A percentile compares a stretch with the other conserved stretches of the same genome.
phyloP scores from a whole-genome alignment of 2,329 filamentous ascomycete species.

The Fusarium sp. region DNA sequence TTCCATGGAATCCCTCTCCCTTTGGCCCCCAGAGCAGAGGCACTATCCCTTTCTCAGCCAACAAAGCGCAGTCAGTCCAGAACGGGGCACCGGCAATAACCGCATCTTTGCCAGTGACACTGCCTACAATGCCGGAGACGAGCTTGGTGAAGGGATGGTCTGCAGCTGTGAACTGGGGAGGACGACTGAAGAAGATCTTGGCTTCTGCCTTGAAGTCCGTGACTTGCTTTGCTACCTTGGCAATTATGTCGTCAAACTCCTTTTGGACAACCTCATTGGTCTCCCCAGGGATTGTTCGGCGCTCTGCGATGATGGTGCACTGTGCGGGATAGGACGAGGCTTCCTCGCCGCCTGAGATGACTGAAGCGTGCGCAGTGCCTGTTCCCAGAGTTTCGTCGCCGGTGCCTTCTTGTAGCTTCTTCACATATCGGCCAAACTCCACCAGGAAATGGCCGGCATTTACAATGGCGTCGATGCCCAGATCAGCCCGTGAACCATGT shows the following conservation, averaged over 20 bases:
- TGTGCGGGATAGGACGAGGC: constrained; percentile 62
- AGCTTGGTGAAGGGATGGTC: constrained; percentile 56
- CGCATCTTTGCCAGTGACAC: constrained; percentile 44
- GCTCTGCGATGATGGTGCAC: constrained; percentile 62
- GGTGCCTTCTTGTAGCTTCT: constrained; percentile 46
- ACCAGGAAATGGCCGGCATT: constrained; percentile 60
- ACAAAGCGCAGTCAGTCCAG: constrained; percentile 65
- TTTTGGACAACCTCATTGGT: constrained; percentile 50
- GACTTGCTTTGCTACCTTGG: constrained; percentile 47
- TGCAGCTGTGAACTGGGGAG: constrained; percentile 54
- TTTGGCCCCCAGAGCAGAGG: constrained; percentile 60
- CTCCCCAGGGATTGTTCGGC: constrained; percentile 60
- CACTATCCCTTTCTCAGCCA: constrained; percentile 58
- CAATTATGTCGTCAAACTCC: constrained; percentile 55
- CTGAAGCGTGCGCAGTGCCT: constrained; percentile 59
- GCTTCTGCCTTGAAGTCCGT: constrained; percentile 56
- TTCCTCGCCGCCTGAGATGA: constrained; percentile 64
- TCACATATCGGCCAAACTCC: constrained; percentile 57
- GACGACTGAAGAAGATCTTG: constrained; percentile 55
- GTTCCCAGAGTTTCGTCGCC: constrained; percentile 51
- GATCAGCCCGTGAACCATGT: constrained; percentile 57
- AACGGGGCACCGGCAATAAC: constrained; percentile 50
- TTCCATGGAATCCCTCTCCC: constrained; percentile 62
- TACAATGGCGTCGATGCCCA: constrained; percentile 63
- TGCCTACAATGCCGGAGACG: constrained; percentile 45